Conservation (phyloP, 78 protist species). For the Emiliania huxleyi region DNA sequence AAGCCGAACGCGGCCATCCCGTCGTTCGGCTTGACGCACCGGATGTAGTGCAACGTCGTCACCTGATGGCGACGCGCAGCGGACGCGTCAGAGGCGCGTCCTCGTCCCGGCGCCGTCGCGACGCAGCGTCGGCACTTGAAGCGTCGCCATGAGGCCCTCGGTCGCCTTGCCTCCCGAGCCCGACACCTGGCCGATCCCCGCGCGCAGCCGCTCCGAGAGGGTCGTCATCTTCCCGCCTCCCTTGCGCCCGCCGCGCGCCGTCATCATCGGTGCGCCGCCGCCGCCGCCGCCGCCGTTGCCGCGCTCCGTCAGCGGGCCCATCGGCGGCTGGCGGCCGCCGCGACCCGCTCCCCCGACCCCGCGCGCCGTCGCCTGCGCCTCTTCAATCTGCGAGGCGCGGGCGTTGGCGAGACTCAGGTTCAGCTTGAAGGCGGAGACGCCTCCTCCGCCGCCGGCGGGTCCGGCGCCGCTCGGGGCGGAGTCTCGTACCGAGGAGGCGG, state of each 20-base stretch:
- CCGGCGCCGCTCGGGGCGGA: no score
- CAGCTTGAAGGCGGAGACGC: neutral
- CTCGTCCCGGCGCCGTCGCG: neutral
- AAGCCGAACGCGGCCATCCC: slow-evolving; percentile 25
- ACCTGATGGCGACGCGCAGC: neutral
- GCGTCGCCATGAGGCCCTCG: neutral
- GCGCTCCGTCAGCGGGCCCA: no score
- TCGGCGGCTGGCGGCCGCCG: no score
- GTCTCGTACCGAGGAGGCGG: no score
- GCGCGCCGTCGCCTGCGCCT: no score
- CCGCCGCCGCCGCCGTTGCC: no score
- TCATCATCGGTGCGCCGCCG: no score
- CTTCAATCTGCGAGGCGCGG: neutral
- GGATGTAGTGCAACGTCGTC: slow-evolving; percentile 43
- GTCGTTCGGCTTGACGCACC: slow-evolving; percentile 49
- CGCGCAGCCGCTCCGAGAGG: neutral
- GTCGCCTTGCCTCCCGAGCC: neutral
- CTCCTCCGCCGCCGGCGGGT: no score
- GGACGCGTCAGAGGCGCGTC: neutral
- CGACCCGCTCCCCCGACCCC: no score
- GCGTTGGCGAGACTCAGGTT: neutral
- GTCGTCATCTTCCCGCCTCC: neutral
- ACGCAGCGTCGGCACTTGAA: neutral
- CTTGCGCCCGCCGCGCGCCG: neutral
- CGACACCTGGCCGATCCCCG: neutral